Base-by-base conservation (phyloP, 2,329 filamentous ascomycete genomes). In the Pseudopyricularia cyperi region DNA sequence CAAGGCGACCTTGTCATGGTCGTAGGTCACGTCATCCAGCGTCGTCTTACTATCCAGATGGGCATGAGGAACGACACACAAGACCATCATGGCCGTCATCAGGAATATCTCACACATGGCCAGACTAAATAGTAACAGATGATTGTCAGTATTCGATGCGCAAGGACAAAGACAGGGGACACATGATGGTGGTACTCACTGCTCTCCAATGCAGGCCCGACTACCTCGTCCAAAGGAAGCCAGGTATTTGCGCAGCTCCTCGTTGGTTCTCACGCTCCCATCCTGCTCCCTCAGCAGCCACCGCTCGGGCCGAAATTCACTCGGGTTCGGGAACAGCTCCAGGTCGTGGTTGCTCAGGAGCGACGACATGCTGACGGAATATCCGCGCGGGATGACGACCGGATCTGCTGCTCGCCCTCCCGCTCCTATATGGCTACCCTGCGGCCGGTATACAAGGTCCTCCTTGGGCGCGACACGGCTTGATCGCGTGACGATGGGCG, bases 141-240 rank as follows among this genome's bases (percentile, higher is more conserved):
- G 9, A 14, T 15, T 2, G 19, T 42, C 22, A 26, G 22, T 14
- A 26, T n/a, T n/a, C n/a, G n/a, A n/a, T n/a, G n/a, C n/a, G 24
- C 22, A 19, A 28, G 15, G 17, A 5, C 4, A 12, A 44, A 44
- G 24, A 7, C 7, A 42, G n/a, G 35, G 37, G n/a, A n/a, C n/a
- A n/a, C n/a, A n/a, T n/a, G n/a, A 42, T 19, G 11, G 4, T 1
- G 58, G 57, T 2, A 34, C 28, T 49, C 57, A 62, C 24, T 67
- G 65, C 54, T 62, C 62, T 19, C 72, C 71, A 4, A 74, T 60
- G 52, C 72, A 74, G 14, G 60, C 60, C 15, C 71, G 57, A 4
- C 63, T 61, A 2, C 69, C 71, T 47, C 65, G 69, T 3, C 64
- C 67, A 54, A 74, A 74, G 1, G 68, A 52, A 9, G 72, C 58